A percentile compares a stretch with the other conserved stretches of the same genome.
These are phyloP conservation scores for Aspergillus conjunctus DNA, from an alignment of 495 filamentous ascomycete genomes.

Conservation along the genomic window DNA sequence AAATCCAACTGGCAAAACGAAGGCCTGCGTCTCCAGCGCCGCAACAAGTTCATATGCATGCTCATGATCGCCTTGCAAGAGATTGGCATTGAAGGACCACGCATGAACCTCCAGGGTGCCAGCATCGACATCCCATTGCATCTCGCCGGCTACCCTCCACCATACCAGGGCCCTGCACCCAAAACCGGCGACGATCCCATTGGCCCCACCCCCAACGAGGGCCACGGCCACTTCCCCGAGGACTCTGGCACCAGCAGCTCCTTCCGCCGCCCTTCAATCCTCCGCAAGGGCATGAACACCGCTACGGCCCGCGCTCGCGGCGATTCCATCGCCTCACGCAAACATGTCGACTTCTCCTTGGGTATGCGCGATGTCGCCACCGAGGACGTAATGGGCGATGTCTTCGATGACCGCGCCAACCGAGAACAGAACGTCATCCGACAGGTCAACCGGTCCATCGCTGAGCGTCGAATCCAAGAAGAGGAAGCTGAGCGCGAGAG, in stretches of 20 bases:
- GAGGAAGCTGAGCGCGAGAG: slow-evolving; percentile 41
- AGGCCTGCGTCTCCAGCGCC: slow-evolving; percentile 79
- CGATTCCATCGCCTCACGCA: slow-evolving; percentile 58
- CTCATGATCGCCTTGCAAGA: slow-evolving; percentile 85
- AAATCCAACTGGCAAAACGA: slow-evolving; percentile 96
- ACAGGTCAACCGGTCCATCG: slow-evolving; percentile 42
- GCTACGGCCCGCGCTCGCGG: slow-evolving; percentile 53
- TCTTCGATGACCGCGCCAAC: slow-evolving; percentile 58
- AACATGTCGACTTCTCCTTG: slow-evolving; percentile 75
- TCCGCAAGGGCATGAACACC: slow-evolving; percentile 51
- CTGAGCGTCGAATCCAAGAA: slow-evolving; percentile 50
- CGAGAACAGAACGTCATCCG: slow-evolving; percentile 44
- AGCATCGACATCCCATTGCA: slow-evolving; percentile 62
- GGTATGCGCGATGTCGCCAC: slow-evolving; percentile 64
- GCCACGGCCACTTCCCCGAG: slow-evolving; percentile 29
- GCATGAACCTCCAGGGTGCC: slow-evolving; percentile 70
- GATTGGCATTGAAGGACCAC: slow-evolving; percentile 85
- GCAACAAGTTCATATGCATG: slow-evolving; percentile 94
- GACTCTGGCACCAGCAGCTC: slow-evolving; percentile 33
- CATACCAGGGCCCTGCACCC: slow-evolving; percentile 25
- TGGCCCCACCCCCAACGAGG: slow-evolving; percentile 23
- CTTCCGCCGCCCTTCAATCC: slow-evolving; percentile 51
- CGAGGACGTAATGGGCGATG: slow-evolving; percentile 66
- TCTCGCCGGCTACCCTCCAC: slow-evolving; percentile 43
- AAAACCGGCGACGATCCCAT: slow-evolving; percentile 21